Conservation (phyloP, 2,329 filamentous ascomycete species). For the Zymoseptoria passerinii region DNA sequence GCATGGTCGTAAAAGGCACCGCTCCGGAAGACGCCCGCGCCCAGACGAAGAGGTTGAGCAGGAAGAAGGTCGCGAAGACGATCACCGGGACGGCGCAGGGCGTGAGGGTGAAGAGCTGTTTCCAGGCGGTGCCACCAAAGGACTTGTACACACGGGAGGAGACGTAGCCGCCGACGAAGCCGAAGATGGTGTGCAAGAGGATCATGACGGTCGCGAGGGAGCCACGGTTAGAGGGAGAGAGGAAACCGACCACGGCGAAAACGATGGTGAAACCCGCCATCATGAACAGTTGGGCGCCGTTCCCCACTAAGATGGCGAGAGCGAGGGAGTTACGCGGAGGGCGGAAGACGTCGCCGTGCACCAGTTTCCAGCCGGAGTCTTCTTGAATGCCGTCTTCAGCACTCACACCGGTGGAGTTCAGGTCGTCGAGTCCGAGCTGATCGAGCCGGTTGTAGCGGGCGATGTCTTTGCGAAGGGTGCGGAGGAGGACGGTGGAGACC, state of each 20-base stretch:
- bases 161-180: slow-evolving; percentile 84
- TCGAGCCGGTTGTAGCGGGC: slow-evolving; percentile 93
- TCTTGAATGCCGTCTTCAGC: slow-evolving; percentile 92
- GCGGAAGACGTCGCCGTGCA: slow-evolving; percentile 95
- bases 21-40: slow-evolving; percentile 84
- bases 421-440: slow-evolving; percentile 79
- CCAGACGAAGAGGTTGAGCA: slow-evolving; percentile 94
- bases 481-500: slow-evolving; percentile 82
- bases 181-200: slow-evolving; percentile 84
- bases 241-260: slow-evolving; percentile 87
- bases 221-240: slow-evolving; percentile 91
- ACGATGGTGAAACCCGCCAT: slow-evolving; percentile 93
- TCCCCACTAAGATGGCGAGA: slow-evolving; percentile 80
- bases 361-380: slow-evolving; percentile 96
- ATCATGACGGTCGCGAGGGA: slow-evolving; percentile 90
- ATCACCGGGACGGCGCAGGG: slow-evolving; percentile 77
- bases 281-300: slow-evolving; percentile 91
- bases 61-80: slow-evolving; percentile 82
- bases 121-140: slow-evolving; percentile 88
- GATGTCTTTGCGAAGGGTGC: slow-evolving; percentile 89
- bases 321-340: slow-evolving; percentile 74
- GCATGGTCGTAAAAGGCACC: slow-evolving; percentile 94
- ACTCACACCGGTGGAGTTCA: slow-evolving; percentile 55
- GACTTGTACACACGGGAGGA: slow-evolving; percentile 91
- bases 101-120: slow-evolving; percentile 82